Evolutionary conservation across 495 filamentous ascomycete genomes (phyloP), one percentile per base, ranked within the genome.

Genomic region (Neurospora africana): DNA sequence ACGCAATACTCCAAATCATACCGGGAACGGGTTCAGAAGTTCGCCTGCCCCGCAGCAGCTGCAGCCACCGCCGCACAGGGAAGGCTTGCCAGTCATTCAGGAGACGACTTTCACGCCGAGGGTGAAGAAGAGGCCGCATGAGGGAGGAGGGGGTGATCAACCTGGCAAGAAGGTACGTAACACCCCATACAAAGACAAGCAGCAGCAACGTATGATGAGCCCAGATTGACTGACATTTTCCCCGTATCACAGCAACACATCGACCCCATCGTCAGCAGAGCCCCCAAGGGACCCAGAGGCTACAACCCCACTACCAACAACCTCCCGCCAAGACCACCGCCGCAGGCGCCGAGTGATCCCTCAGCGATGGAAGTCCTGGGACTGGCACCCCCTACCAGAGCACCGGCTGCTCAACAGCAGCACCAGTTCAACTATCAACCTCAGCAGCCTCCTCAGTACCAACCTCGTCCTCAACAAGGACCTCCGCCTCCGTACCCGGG

Each of bases 311-410:
- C 30, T 30, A 61, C 23, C 47, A 61, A 17, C 23, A 30, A 61
- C 23, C 47, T 61, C 21, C 47, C 47, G 11, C n/a, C n/a, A 13
- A 21, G 44, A 23, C 44, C 44, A 41, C 65, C 68, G 15, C 47
- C 70, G 38, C 70, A 70, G 39, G 68, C 74, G 43, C 71, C 77
- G 5, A 71, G 58, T 23, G 78, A 80, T 40, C 77, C 78, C 2
- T 77, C 79, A 8, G 78, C 77, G 4, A 77, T 79, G 76, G 74
- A 80, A 41, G 76, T 81, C 27, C 71, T 80, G 9, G 78, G 77
- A 4, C n/a, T 81, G 47, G 74, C 68, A 1, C 78, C 78, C 6
- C 79, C 79, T 2, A 33, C 40, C 69, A 27, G 69, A 36, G 40
- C 43, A 39, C 69, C 69, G 8, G 41, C 47, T 61, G 11, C 47